Base-by-base conservation (phyloP, 345 rosid species). In the Arabis alpina region DNA sequence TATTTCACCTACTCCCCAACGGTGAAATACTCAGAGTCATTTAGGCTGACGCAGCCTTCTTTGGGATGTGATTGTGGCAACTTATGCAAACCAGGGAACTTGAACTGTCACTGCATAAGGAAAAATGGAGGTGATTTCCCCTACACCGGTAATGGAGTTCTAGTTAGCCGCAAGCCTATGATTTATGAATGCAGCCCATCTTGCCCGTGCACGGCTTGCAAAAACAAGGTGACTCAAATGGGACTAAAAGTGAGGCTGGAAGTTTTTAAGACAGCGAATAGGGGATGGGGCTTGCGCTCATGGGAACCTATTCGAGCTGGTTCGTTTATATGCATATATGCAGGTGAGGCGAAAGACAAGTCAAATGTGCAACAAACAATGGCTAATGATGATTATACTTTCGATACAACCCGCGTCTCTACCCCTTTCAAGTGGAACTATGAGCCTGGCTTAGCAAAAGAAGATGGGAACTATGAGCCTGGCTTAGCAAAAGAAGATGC, bases 261-360 rank as follows among this genome's bases (percentile, higher is more conserved):
- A 78, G 94, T 91, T 69, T 91, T 94, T 61, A 94, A 78, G 81
- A 91, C 99, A 10, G 81, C 61, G 42, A 77, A 85, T 66, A 86
- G 80, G 73, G 99, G 98, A 68, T 94, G 98, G 99, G 96, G 89
- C 8, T 81, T 90, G 56, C 81, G 91, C 28, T 86, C 97, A 50
- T 87, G 91, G 93, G 98, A 93, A 81, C 89, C 93, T 43, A 84
- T 93, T 72, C 96, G 94, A 51, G 85, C 90, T 11, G 98, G 95
- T 54, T 71, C 90, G 48, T 94, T 91, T 79, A 86, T 89, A 44
- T 89, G 96, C 82, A 85, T 85, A 75, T 91, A 85, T 73, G 95
- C 88, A 14, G 95, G 99, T 51, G 96, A 91, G 79, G 95, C 84
- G 15, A 74, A 80, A 47, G 90, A 89, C 39, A 77, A 77, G 41